Conservation (phyloP, 805 yeast genomes). For the Priceomyces haplophilus region DNA sequence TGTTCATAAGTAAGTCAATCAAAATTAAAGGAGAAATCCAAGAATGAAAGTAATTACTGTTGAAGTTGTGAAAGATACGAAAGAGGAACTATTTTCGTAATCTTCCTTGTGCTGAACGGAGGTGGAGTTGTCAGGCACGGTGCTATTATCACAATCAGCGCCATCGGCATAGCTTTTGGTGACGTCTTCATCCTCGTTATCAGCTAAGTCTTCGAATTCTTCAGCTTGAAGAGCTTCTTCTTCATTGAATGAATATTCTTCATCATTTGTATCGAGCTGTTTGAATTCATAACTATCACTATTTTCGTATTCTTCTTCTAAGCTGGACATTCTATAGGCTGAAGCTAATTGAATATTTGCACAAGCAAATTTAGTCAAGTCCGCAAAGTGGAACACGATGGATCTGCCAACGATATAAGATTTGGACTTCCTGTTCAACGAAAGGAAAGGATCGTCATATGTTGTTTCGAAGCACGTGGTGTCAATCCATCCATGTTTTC, state of each 20-base stretch:
- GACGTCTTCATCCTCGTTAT: slow-evolving; percentile 6
- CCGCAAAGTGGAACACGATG: slow-evolving; percentile 53
- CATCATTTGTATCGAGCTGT: background rate
- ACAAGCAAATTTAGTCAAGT: slow-evolving; percentile 59
- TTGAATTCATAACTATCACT: slow-evolving; percentile 5
- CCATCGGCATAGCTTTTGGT: background rate
- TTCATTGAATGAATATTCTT: slow-evolving; percentile 5
- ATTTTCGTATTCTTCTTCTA: slow-evolving; percentile 7
- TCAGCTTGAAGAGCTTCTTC: slow-evolving; percentile 5
- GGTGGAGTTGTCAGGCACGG: slow-evolving; percentile 9
- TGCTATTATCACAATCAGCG: slow-evolving; percentile 5
- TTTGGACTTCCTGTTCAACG: slow-evolving; percentile 53
- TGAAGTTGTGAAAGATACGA: background rate
- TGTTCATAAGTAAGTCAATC: too few relatives aligned
- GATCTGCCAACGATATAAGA: slow-evolving; percentile 61
- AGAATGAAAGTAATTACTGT: background rate
- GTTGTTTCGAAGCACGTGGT: slow-evolving; percentile 65
- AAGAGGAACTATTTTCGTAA: slow-evolving; percentile 13
- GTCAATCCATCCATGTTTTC: slow-evolving; percentile 72
- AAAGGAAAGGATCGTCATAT: slow-evolving; percentile 63
- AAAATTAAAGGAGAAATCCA: too few relatives aligned
- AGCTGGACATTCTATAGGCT: slow-evolving; percentile 8
- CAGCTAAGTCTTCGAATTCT: slow-evolving; percentile 1
- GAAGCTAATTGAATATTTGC: slow-evolving; percentile 47
- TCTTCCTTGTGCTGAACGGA: slow-evolving; percentile 7